Percentiles rank a stretch among this genome's conserved stretches.
These are phyloP conservation scores for Mitragyna speciosa DNA, from an alignment of 257 asterid genomes.

Conservation along the genomic window DNA sequence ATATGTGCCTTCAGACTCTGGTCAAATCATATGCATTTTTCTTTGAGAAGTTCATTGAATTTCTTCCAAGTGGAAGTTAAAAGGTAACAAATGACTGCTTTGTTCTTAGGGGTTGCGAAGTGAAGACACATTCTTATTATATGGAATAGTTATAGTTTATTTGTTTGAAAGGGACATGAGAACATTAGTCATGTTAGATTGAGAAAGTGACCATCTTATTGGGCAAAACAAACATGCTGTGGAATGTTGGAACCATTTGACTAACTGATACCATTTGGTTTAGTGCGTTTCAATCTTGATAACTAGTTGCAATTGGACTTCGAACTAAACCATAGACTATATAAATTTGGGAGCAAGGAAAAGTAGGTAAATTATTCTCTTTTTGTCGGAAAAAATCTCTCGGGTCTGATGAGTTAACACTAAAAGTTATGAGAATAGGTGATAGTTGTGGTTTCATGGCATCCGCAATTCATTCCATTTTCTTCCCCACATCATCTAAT, in stretches of 20 bases:
- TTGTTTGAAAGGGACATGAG: conserved; percentile 9
- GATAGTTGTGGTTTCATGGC: neutral
- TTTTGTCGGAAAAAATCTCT: neutral
- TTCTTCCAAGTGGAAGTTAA: neutral
- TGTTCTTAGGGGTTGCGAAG: neutral
- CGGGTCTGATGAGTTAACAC: neutral
- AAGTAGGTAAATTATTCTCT: neutral
- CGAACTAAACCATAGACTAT: neutral
- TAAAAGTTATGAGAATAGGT: neutral
- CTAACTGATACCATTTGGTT: neutral
- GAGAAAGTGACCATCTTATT: conserved; percentile 7
- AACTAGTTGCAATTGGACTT: neutral
- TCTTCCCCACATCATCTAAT: neutral
- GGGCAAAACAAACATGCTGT: conserved; percentile 1
- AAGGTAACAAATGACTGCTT: neutral
- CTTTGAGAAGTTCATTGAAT: neutral
- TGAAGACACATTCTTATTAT: neutral
- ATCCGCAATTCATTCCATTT: neutral
- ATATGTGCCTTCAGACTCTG: neutral
- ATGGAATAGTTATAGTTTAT: neutral
- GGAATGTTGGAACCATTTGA: neutral
- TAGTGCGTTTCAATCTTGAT: neutral
- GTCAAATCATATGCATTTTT: neutral
- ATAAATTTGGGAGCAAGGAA: neutral
- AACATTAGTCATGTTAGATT: neutral